Conservation (phyloP, 108 stramenopile species). For the Craspedostauros australis region DNA sequence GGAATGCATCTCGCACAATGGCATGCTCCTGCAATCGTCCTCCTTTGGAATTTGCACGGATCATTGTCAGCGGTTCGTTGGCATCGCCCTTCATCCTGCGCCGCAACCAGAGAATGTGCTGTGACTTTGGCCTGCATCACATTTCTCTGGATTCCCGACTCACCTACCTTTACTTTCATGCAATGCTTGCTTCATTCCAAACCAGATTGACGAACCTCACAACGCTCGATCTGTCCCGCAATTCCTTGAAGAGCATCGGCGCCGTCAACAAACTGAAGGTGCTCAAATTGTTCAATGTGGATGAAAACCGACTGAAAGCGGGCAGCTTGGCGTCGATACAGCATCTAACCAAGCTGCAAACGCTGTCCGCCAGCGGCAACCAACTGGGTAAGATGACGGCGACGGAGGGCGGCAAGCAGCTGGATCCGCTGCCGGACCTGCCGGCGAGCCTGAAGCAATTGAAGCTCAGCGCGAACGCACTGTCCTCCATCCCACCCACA, state of each 20-base stretch:
- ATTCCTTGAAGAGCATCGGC: constrained; percentile 43
- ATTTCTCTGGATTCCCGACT: not conserved
- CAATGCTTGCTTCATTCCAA: constrained; percentile 1
- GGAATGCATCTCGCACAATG: not conserved
- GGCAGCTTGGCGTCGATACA: constrained; percentile 42
- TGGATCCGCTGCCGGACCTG: constrained; percentile 22
- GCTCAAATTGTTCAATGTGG: constrained; percentile 73
- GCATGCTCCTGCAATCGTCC: too few species aligned
- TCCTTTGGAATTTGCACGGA: too few species aligned
- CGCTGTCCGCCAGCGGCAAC: constrained; percentile 56
- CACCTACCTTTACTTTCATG: not conserved
- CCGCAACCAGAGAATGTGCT: not conserved
- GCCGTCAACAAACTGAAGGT: constrained; percentile 39
- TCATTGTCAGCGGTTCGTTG: too few species aligned
- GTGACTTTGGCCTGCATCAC: not conserved
- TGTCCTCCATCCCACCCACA: constrained; percentile 44
- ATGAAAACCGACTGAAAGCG: constrained; percentile 53
- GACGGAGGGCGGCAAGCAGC: not conserved
- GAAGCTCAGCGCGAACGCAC: constrained; percentile 43
- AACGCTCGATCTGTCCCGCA: constrained; percentile 76
- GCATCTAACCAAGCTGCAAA: constrained; percentile 60
- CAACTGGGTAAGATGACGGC: constrained; percentile 25
- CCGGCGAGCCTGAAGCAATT: constrained; percentile 59
- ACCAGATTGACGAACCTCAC: constrained; percentile 49
- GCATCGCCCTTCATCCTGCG: too few species aligned